A percentile compares a stretch with the other conserved stretches of the same genome.
Evolutionary conservation across 139 green algal species (phyloP).

Genomic region (Chlamydomonas applanata): DNA sequence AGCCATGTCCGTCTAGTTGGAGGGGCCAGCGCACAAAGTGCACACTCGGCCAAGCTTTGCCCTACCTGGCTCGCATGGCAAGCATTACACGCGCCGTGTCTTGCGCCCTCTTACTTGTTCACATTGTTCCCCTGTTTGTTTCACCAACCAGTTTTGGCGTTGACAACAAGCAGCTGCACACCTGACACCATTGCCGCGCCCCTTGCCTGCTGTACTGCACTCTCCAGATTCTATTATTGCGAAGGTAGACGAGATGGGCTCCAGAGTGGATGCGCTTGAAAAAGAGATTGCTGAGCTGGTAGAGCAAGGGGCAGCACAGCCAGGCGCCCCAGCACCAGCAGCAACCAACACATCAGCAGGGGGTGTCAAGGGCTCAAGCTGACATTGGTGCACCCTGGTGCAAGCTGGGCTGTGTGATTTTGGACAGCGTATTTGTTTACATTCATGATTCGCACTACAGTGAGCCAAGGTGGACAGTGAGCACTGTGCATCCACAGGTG

Average conservation of each 20-base stretch:
- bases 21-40: too few relatives aligned
- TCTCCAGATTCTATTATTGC: neutral
- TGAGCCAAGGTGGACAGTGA: slow-evolving; percentile 26
- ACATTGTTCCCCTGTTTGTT: neutral
- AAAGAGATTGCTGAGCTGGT: slow-evolving; percentile 58
- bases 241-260: slow-evolving; percentile 58
- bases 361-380: neutral
- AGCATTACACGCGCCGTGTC: too few relatives aligned
- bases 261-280: slow-evolving; percentile 62
- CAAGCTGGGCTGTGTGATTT: too few relatives aligned
- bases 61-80: too few relatives aligned
- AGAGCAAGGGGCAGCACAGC: slow-evolving; percentile 28
- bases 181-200: neutral
- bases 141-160: neutral
- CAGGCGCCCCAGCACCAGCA: slow-evolving; percentile 5
- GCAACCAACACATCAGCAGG: slow-evolving; percentile 15
- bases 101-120: neutral
- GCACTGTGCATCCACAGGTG: slow-evolving; percentile 42
- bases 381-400: too few relatives aligned
- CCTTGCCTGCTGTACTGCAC: neutral
- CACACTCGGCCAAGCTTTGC: too few relatives aligned
- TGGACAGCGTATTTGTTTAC: too few relatives aligned
- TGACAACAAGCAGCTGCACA: neutral
- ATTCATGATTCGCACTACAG: too few relatives aligned
- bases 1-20: too few relatives aligned